phyloP scores from a whole-genome alignment of 768 basidiomycete genomes.

The Clathrus columnatus region DNA sequence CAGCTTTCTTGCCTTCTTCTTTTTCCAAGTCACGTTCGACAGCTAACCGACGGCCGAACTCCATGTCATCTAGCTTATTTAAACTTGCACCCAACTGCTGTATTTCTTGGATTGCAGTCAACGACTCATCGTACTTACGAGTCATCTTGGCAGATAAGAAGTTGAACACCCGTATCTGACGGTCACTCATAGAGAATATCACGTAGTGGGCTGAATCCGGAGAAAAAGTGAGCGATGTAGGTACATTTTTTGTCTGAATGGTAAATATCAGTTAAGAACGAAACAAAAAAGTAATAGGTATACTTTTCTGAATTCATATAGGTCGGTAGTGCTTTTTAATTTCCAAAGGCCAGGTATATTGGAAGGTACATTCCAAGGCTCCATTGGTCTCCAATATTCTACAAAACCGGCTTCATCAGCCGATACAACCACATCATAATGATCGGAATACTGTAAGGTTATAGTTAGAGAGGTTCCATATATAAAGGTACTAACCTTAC shows the following conservation, averaged over 20 bases:
- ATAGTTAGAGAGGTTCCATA: not conserved
- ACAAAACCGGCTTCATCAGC: constrained; percentile 92
- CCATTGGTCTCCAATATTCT: constrained; percentile 90
- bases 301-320: constrained; percentile 99
- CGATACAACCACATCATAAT: constrained; percentile 85
- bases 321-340: constrained; percentile 83
- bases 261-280: constrained; percentile 1
- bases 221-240: constrained; percentile 86
- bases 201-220: constrained; percentile 85
- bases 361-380: constrained; percentile 80
- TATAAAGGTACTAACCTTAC: constrained; percentile 36
- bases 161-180: constrained; percentile 89
- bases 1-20: constrained; percentile 50
- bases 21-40: constrained; percentile 86
- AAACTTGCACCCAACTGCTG: constrained; percentile 95
- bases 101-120: constrained; percentile 93
- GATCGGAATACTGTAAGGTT: constrained; percentile 73
- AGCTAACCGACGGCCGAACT: constrained; percentile 94
- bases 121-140: constrained; percentile 91
- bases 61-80: constrained; percentile 95
- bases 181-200: constrained; percentile 88
- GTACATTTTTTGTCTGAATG: constrained; percentile 75
- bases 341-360: constrained; percentile 76
- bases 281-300: constrained; percentile 2
- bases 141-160: constrained; percentile 84